A percentile compares a stretch with the other conserved stretches of the same genome.
These are phyloP conservation scores for Marasmius fiardii DNA, from an alignment of 1,284 basidiomycete species.

Conservation along the genomic window DNA sequence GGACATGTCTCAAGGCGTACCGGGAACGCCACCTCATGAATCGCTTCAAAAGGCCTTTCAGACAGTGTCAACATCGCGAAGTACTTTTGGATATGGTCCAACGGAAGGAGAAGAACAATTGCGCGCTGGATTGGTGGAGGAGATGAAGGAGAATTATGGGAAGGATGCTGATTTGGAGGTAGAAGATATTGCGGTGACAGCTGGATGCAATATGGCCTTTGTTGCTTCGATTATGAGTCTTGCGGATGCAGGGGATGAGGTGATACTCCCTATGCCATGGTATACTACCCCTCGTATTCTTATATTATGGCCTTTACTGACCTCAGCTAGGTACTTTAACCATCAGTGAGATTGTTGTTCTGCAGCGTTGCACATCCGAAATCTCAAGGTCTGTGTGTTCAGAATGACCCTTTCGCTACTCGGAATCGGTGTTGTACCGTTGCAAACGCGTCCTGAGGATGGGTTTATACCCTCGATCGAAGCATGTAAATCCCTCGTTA, in stretches of 20 bases:
- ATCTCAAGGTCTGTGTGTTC: neutral
- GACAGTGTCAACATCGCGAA: slow-evolving; percentile 40
- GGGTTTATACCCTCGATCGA: slow-evolving; percentile 60
- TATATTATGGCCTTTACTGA: neutral
- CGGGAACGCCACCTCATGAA: slow-evolving; percentile 61
- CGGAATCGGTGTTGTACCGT: slow-evolving; percentile 57
- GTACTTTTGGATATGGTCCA: slow-evolving; percentile 60
- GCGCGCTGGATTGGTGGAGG: slow-evolving; percentile 54
- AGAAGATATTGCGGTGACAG: slow-evolving; percentile 61
- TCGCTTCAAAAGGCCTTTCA: slow-evolving; percentile 51
- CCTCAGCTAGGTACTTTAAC: slow-evolving; percentile 65
- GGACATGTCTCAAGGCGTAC: slow-evolving; percentile 79
- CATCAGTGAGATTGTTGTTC: slow-evolving; percentile 46
- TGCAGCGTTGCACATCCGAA: slow-evolving; percentile 2
- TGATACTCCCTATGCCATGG: slow-evolving; percentile 82
- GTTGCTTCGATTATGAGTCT: slow-evolving; percentile 62
- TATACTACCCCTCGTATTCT: slow-evolving; percentile 23
- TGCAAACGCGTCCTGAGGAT: slow-evolving; percentile 53
- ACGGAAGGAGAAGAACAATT: slow-evolving; percentile 64
- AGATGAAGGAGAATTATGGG: slow-evolving; percentile 67
- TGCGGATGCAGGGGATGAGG: slow-evolving; percentile 69
- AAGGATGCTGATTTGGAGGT: slow-evolving; percentile 40
- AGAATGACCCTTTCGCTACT: slow-evolving; percentile 76
- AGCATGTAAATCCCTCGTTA: slow-evolving; percentile 49
- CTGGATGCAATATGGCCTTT: slow-evolving; percentile 74